Percentiles rank a stretch among this genome's conserved stretches.
Evolutionary conservation across 23 red algal species (phyloP).

Genomic region (Gracilaria gracilis): DNA sequence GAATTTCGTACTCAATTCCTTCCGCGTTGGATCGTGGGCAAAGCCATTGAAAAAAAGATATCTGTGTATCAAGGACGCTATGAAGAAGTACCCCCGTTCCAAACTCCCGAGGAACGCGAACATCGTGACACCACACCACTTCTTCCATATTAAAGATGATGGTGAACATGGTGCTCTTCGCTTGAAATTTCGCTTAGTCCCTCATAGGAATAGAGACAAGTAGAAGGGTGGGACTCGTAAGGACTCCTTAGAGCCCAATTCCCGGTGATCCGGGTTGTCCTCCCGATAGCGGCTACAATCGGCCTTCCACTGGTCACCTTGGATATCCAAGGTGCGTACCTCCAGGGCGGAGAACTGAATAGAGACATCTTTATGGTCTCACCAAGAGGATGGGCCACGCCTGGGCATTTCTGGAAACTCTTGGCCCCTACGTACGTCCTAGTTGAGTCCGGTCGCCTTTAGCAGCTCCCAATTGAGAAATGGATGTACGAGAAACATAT

Average conservation of each 20-base stretch:
- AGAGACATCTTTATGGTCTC: constrained; percentile 16
- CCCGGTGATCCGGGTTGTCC: constrained; percentile 28
- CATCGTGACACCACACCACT: constrained; percentile 46
- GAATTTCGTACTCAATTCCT: constrained; percentile 26
- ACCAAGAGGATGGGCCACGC: background rate
- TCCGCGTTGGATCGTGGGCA: constrained; percentile 19
- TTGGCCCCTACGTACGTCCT: constrained; percentile 24
- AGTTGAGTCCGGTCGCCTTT: constrained; percentile 22
- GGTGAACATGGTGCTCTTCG: constrained; percentile 11
- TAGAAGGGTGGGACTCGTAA: constrained; percentile 9
- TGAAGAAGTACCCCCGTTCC: background rate
- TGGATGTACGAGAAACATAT: constrained; percentile 13
- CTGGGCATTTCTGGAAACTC: constrained; percentile 8
- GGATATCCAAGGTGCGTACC: constrained; percentile 18
- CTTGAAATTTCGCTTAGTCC: constrained; percentile 41
- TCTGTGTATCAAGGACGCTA: constrained; percentile 1
- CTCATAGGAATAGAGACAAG: constrained; percentile 25
- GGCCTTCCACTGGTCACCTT: background rate
- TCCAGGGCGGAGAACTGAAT: constrained; percentile 12
- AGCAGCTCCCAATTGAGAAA: constrained; percentile 7
- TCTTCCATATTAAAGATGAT: constrained; percentile 60
- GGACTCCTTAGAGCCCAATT: constrained; percentile 40
- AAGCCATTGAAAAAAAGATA: constrained; percentile 32
- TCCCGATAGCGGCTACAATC: constrained; percentile 14
- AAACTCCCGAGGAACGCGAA: constrained; percentile 28